Evolutionary conservation across 805 yeast species (phyloP), one percentile per base, ranked within the genome.

Genomic region (Starmerella geochares): DNA sequence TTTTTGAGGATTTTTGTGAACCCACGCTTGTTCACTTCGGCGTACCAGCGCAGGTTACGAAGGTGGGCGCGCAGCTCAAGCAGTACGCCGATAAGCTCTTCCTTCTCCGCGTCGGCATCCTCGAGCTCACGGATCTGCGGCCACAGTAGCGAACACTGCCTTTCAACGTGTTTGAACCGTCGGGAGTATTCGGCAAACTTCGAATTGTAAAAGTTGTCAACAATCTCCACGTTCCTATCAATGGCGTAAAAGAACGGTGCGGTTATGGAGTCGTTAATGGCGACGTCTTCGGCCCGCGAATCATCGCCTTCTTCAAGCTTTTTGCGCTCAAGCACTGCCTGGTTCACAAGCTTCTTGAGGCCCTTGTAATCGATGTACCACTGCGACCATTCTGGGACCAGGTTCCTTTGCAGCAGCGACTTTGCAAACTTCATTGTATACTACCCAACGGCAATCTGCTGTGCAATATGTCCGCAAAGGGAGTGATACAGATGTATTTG

Each of bases 361-460:
- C 75, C 78, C 65, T 87, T 90, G 67, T 90, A 90, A 67, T 86
- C 83, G 73, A 90, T 76, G 62, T 90, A 90, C 60, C 75, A 75
- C 51, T 77, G 76, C 45, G 75, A 73, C 97, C 97, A 90, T 67
- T 87, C 95, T 3, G 96, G 96, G 50, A 88, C 86, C 71, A 87
- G 95, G 67, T 90, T 94, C 43, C 83, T 72, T 27, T 40, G 44
- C 28, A 79, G 68, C 57, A 85, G 72, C 25, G 73, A 69, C 42
- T 52, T 58, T 11, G 61, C 61, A 46, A 60, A 60, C 46, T 60
- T 60, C 63, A 60, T 60, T 27, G 9, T 17, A 10, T 31, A n/a
- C 5, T 28, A 13, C 9, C 27, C 29, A 10, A 21, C 10, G 8
- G 40, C 23, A 19, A 19, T 28, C 19, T 19, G 33, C 27, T 5